Conservation (phyloP, 2,329 filamentous ascomycete genomes). For the Epichloe glyceriae region DNA sequence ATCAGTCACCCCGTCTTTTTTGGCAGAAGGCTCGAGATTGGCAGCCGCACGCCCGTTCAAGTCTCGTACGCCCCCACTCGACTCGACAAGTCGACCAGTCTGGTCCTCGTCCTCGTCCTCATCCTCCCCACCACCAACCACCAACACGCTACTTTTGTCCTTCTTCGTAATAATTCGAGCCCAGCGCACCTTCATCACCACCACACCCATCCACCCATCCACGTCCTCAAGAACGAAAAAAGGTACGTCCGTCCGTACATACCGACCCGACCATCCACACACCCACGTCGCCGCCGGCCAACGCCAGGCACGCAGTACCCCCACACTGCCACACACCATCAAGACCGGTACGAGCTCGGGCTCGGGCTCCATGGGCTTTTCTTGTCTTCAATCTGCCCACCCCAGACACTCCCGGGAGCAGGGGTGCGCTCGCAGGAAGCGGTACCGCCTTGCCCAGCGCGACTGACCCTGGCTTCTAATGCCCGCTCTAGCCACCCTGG, state of each 20-base stretch:
- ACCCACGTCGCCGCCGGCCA: conserved; percentile 3
- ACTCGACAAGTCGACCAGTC: neutral
- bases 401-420: conserved; percentile 4
- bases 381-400: conserved; percentile 7
- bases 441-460: conserved; percentile 7
- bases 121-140: neutral
- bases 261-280: neutral
- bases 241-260: too few relatives aligned
- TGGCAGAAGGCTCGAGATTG: neutral
- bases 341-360: conserved; percentile 4
- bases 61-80: neutral
- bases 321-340: conserved; percentile 4
- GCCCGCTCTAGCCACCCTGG: conserved; percentile 15
- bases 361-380: conserved; percentile 5
- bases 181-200: neutral
- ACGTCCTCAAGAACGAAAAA: neutral
- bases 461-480: conserved; percentile 7
- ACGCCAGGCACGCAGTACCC: conserved; percentile 4
- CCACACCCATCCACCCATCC: neutral
- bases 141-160: conserved; percentile 1
- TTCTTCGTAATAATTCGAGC: neutral
- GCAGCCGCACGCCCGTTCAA: conserved; percentile 1
- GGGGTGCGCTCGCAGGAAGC: conserved; percentile 4
- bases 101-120: too few relatives aligned
- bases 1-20: neutral